These are phyloP conservation scores for Eragrostis tef DNA, from an alignment of 202 grass and related monocot species.

Conservation along the genomic window DNA sequence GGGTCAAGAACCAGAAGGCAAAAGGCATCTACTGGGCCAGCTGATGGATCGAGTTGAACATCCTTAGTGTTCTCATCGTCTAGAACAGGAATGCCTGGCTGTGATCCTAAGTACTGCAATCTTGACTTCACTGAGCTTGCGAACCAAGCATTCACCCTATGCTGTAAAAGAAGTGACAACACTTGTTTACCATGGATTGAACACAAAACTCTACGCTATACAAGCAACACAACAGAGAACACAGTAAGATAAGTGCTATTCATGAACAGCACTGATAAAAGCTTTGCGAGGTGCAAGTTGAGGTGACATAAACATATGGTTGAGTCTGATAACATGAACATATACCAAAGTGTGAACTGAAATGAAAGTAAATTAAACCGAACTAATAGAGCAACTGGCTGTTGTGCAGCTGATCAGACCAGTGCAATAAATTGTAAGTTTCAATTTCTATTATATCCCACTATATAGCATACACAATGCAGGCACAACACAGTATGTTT, in stretches of 20 bases:
- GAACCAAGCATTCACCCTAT: slow-evolving; percentile 83
- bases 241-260: neutral
- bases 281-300: neutral
- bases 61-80: slow-evolving; percentile 55
- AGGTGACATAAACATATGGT: neutral
- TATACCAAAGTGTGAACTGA: slow-evolving; percentile 4
- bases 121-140: slow-evolving; percentile 73
- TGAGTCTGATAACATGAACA: slow-evolving; percentile 10
- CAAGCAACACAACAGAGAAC: slow-evolving; percentile 15
- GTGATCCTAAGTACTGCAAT: slow-evolving; percentile 75
- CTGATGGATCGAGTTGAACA: slow-evolving; percentile 56
- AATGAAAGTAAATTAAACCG: slow-evolving; percentile 1
- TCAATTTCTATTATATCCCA: neutral
- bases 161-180: slow-evolving; percentile 49
- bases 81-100: slow-evolving; percentile 63
- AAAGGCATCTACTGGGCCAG: slow-evolving; percentile 68
- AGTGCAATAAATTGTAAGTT: neutral
- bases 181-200: slow-evolving; percentile 14
- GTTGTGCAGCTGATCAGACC: neutral
- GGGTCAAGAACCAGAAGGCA: slow-evolving; percentile 84
- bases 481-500: neutral
- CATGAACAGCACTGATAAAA: neutral
- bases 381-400: slow-evolving; percentile 18
- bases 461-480: neutral
- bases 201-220: neutral